Evolutionary conservation across 192 early-diverging fungal genomes (phyloP), one percentile per base, ranked within the genome.

Genomic region (Funneliformis mosseae): DNA sequence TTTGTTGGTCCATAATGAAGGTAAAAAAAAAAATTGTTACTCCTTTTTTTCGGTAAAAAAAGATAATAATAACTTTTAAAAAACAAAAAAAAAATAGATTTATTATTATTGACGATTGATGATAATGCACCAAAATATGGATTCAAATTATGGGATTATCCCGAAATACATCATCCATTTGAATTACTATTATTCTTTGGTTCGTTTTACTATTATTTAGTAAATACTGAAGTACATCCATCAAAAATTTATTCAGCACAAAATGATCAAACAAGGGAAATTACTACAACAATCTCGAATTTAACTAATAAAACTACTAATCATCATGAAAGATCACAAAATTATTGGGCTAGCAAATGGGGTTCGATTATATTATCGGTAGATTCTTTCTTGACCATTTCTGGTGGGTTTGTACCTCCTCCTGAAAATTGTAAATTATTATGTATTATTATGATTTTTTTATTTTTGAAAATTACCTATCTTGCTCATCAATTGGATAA

Each of bases 1-100:
- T 75, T 55, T 48, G 11, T 27, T 75, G n/a, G 73, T 28, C 21
- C 73, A 75, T 59, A 60, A 55, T 21, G 12, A 75, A 55, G 73
- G 73, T 28, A 45, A 75, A 23, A 59, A 46, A 4, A 23, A 55
- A 39, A 43, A 46, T 25, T 68, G 4, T 25, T n/a, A n/a, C n/a
- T n/a, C n/a, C n/a, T 68, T 25, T 68, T 67, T 73, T 46, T 4
- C 9, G 4, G 21, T 45, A 14, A 23, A 41, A 33, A 33, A 2
- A 33, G 3, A 2, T 33, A 33, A 33, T 33, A 33, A 33, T 33
- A 33, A 33, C 3, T 33, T 33, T 33, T 33, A 33, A 33, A 33
- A n/a, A n/a, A n/a, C n/a, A n/a, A n/a, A 33, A 33, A 0, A 33
- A 33, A 33, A 33, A 33, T 41, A 75, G 74, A 75, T 75, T 41